Conservation (phyloP, 495 filamentous ascomycete species). For the Penicillium salamii region DNA sequence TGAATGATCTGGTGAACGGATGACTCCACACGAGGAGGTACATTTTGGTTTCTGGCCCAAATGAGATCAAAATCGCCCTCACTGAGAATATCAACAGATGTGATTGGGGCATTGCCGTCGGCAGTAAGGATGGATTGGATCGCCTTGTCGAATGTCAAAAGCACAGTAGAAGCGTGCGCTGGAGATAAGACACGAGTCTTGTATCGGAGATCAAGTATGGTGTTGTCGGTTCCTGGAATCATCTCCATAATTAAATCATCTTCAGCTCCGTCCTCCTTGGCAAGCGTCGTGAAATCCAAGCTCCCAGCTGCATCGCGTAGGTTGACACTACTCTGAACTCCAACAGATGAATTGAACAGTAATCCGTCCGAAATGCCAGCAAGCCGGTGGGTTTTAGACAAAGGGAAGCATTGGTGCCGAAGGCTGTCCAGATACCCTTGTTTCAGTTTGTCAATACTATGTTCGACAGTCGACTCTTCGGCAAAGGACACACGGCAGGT, state of each 20-base stretch:
- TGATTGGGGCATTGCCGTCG: neutral
- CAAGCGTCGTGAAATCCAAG: neutral
- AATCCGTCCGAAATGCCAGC: neutral
- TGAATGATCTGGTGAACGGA: constrained; percentile 16
- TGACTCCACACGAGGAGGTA: constrained; percentile 19
- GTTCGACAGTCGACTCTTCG: neutral
- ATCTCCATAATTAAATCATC: neutral
- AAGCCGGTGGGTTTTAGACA: neutral
- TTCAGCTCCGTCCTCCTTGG: neutral
- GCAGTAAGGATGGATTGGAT: neutral
- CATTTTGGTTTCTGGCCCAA: neutral
- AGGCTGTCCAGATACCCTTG: neutral
- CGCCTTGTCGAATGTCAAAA: neutral
- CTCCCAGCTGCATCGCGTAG: neutral
- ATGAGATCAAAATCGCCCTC: neutral
- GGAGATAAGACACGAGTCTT: neutral
- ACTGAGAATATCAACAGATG: neutral
- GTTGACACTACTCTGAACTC: neutral
- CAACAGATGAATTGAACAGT: neutral
- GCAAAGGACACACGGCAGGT: neutral
- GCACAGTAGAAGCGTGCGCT: neutral
- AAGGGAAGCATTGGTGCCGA: neutral
- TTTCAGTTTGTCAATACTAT: neutral
- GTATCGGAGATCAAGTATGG: neutral
- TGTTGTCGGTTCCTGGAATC: neutral